These are phyloP conservation scores for Arthrobotrys iridis DNA, from an alignment of 2,329 filamentous ascomycete genomes.

Conservation along the genomic window DNA sequence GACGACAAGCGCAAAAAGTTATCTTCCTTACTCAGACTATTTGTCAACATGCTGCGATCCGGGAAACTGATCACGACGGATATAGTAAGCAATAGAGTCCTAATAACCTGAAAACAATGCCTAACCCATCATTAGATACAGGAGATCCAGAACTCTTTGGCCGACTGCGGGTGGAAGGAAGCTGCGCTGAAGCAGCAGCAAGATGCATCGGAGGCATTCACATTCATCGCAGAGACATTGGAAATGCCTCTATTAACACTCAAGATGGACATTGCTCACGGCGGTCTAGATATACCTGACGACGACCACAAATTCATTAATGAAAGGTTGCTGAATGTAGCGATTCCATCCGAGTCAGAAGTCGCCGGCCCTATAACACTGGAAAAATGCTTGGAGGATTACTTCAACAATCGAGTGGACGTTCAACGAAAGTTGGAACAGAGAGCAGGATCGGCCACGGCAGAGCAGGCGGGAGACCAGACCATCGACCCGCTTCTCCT, in stretches of 20 bases:
- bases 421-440: slow-evolving; percentile 79
- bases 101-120: neutral
- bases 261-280: slow-evolving; percentile 94
- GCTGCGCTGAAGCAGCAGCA: slow-evolving; percentile 82
- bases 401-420: slow-evolving; percentile 94
- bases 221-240: slow-evolving; percentile 89
- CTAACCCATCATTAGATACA: slow-evolving; percentile 69
- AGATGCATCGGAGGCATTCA: slow-evolving; percentile 94
- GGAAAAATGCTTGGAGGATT: slow-evolving; percentile 88
- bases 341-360: slow-evolving; percentile 77
- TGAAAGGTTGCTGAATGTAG: slow-evolving; percentile 87
- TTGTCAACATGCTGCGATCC: slow-evolving; percentile 89
- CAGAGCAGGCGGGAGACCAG: slow-evolving; percentile 12
- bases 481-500: slow-evolving; percentile 58
- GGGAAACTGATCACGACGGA: slow-evolving; percentile 87
- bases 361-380: slow-evolving; percentile 78
- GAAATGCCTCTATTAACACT: slow-evolving; percentile 86
- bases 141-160: slow-evolving; percentile 81
- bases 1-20: slow-evolving; percentile 78
- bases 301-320: slow-evolving; percentile 96
- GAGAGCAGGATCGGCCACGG: slow-evolving; percentile 62
- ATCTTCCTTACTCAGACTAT: slow-evolving; percentile 81
- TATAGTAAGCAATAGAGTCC: slow-evolving; percentile 67
- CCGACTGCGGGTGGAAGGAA: slow-evolving; percentile 88
- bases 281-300: slow-evolving; percentile 80